These are phyloP conservation scores for Microbotryomycetes sp. DNA, from an alignment of 1,284 basidiomycete genomes.

Conservation along the genomic window DNA sequence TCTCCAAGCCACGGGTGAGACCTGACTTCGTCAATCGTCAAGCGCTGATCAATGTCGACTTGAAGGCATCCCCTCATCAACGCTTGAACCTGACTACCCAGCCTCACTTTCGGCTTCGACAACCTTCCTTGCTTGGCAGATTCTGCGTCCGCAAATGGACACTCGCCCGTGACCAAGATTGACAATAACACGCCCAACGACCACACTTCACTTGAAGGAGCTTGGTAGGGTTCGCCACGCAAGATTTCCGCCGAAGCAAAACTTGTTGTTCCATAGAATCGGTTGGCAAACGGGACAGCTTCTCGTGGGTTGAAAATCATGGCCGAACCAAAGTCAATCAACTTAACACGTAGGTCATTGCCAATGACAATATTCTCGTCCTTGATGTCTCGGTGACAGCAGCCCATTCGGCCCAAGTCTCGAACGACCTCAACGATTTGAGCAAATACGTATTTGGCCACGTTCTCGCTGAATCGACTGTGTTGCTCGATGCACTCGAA, in stretches of 20 bases:
- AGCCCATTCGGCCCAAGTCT: conserved; percentile 67
- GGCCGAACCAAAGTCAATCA: conserved; percentile 89
- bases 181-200: conserved; percentile 82
- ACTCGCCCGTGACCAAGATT: conserved; percentile 76
- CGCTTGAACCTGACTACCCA: conserved; percentile 45
- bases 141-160: conserved; percentile 68
- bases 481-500: conserved; percentile 91
- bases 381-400: conserved; percentile 87
- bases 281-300: conserved; percentile 48
- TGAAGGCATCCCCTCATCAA: conserved; percentile 69
- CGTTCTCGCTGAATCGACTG: conserved; percentile 67
- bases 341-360: conserved; percentile 68
- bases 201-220: conserved; percentile 81
- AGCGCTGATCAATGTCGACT: conserved; percentile 59
- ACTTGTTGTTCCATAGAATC: conserved; percentile 73
- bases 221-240: conserved; percentile 56
- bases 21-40: conserved; percentile 65
- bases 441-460: conserved; percentile 72
- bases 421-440: conserved; percentile 80
- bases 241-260: conserved; percentile 68
- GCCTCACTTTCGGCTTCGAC: conserved; percentile 36
- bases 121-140: conserved; percentile 50
- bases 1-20: conserved; percentile 62
- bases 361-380: conserved; percentile 89
- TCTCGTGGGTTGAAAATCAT: conserved; percentile 62